Conservation (phyloP, 306 rosid genomes). For the Trifolium subterraneum region DNA sequence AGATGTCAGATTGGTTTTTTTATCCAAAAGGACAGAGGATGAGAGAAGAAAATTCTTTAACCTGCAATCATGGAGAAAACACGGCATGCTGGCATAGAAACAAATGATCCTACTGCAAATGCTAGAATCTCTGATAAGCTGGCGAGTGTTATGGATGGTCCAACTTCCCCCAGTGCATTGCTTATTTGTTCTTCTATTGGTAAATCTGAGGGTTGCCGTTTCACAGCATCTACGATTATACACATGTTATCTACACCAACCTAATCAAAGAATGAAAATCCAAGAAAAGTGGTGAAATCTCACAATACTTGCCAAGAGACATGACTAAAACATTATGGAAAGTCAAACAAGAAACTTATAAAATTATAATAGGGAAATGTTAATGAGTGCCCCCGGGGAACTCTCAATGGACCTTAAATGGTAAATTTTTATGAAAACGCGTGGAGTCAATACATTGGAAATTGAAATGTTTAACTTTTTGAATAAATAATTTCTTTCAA, state of each 20-base stretch:
- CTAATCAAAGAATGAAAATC: conserved; percentile 55
- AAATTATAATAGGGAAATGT: neutral
- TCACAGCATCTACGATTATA: conserved; percentile 89
- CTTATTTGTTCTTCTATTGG: conserved; percentile 82
- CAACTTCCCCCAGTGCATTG: conserved; percentile 89
- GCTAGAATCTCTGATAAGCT: conserved; percentile 92
- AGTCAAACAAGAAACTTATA: conserved; percentile 3
- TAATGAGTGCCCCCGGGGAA: no score
- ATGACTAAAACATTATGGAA: conserved; percentile 19
- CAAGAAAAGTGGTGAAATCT: conserved; percentile 32
- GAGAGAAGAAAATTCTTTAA: conserved; percentile 41
- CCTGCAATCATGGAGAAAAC: conserved; percentile 99
- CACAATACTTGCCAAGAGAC: conserved; percentile 26
- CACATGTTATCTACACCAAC: conserved; percentile 99
- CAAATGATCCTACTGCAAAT: conserved; percentile 91
- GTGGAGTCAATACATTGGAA: no score
- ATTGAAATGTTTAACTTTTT: no score
- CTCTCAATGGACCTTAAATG: no score
- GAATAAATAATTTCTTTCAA: no score
- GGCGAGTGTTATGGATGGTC: conserved; percentile 94
- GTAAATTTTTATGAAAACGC: no score
- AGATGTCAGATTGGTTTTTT: conserved; percentile 8
- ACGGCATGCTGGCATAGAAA: conserved; percentile 99
- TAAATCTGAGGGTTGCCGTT: conserved; percentile 72
- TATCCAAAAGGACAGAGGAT: conserved; percentile 1